Conservation (phyloP, 176 grass and related monocot genomes). For the Carex kokanica region DNA sequence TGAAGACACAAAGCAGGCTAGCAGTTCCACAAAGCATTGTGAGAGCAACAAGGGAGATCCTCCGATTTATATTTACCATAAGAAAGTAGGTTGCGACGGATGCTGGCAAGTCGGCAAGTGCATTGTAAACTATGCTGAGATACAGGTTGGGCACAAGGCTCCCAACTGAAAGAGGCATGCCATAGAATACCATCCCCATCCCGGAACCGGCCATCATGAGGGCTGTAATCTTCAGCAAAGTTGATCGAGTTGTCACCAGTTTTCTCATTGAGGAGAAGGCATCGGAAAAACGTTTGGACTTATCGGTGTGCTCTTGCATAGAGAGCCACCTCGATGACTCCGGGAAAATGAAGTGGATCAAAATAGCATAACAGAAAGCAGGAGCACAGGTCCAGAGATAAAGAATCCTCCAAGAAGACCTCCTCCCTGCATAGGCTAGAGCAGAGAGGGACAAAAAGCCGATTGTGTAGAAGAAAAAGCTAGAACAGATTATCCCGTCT, state of each 20-base stretch:
- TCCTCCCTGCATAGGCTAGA: slow-evolving; percentile 41
- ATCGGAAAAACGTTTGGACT: neutral
- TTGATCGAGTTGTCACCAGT: slow-evolving; percentile 49
- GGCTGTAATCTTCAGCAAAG: slow-evolving; percentile 41
- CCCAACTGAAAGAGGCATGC: slow-evolving; percentile 74
- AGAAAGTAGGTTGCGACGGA: slow-evolving; percentile 37
- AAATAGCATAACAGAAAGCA: slow-evolving; percentile 40
- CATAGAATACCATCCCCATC: slow-evolving; percentile 59
- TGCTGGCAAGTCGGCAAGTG: slow-evolving; percentile 52
- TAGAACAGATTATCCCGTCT: slow-evolving; percentile 39
- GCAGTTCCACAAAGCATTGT: slow-evolving; percentile 26
- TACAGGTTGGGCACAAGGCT: slow-evolving; percentile 62
- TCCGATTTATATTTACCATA: slow-evolving; percentile 40
- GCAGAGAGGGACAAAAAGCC: slow-evolving; percentile 76
- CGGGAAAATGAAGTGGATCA: slow-evolving; percentile 40
- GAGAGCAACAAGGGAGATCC: slow-evolving; percentile 38
- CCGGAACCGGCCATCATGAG: slow-evolving; percentile 55
- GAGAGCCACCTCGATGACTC: slow-evolving; percentile 76
- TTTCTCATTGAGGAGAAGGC: slow-evolving; percentile 42
- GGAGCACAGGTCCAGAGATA: slow-evolving; percentile 66
- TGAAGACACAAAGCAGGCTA: slow-evolving; percentile 46
- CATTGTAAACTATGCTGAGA: slow-evolving; percentile 63
- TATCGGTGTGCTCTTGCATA: neutral
- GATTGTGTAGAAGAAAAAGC: slow-evolving; percentile 58
- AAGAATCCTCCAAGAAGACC: slow-evolving; percentile 54